Percentiles rank a stretch among this genome's conserved stretches.
Conservation (phyloP, 2,329 filamentous ascomycete species). For the Monilinia vaccinii-corymbosi region DNA sequence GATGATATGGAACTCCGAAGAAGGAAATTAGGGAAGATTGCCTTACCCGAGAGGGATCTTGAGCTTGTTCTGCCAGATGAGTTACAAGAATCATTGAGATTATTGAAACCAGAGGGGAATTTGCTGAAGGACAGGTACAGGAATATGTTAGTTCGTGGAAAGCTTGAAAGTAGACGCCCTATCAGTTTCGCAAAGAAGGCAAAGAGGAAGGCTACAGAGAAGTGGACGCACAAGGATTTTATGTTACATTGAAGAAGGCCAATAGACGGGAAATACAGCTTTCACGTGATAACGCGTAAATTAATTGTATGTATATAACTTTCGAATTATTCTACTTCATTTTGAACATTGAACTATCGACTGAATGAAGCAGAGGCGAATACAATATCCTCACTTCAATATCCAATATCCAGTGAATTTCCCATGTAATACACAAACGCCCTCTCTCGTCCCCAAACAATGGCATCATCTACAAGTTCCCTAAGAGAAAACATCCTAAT, state of each 20-base stretch:
- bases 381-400: slow-evolving; percentile 31
- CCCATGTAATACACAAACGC: slow-evolving; percentile 38
- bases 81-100: slow-evolving; percentile 68
- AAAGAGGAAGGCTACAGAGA: slow-evolving; percentile 77
- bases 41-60: slow-evolving; percentile 68
- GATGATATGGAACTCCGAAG: slow-evolving; percentile 59
- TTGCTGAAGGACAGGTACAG: slow-evolving; percentile 85
- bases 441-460: slow-evolving; percentile 45
- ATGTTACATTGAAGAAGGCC: slow-evolving; percentile 26
- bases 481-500: slow-evolving; percentile 30
- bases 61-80: slow-evolving; percentile 78
- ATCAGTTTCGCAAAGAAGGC: slow-evolving; percentile 75
- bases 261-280: background rate
- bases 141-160: slow-evolving; percentile 79
- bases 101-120: slow-evolving; percentile 93
- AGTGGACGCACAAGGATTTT: slow-evolving; percentile 98
- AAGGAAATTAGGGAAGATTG: slow-evolving; percentile 63
- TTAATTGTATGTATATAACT: background rate
- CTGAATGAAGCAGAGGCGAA: too few species aligned
- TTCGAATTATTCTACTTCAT: too few species aligned
- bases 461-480: slow-evolving; percentile 39
- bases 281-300: background rate
- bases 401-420: slow-evolving; percentile 83
- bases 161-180: slow-evolving; percentile 73
- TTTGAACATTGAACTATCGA: too few species aligned